phyloP scores from a whole-genome alignment of 352 stramenopile species.

The Globisporangium acanthophoron region DNA sequence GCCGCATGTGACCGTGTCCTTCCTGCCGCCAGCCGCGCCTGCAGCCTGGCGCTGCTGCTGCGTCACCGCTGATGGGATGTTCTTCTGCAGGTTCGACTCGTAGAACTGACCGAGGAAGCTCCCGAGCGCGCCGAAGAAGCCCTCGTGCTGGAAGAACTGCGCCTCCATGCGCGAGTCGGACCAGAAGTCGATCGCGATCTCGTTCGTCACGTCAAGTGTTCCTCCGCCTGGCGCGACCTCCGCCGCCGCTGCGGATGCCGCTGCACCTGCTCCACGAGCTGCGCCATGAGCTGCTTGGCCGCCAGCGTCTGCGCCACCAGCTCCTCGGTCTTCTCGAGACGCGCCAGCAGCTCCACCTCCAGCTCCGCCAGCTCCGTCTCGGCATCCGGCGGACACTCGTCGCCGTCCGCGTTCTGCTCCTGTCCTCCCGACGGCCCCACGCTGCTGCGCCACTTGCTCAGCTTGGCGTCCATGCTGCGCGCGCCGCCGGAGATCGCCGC shows the following conservation, averaged over 20 bases:
- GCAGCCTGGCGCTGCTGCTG: too few species aligned
- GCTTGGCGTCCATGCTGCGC: constrained; percentile 15
- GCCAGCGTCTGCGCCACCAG: constrained; percentile 21
- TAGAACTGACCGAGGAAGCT: constrained; percentile 80
- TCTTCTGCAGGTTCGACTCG: constrained; percentile 14
- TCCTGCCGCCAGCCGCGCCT: too few species aligned
- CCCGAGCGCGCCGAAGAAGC: constrained; percentile 96
- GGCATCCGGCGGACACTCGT: background rate
- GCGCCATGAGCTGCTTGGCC: constrained; percentile 20
- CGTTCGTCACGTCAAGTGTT: too few species aligned
- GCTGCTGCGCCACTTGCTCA: constrained; percentile 5
- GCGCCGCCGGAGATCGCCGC: constrained; percentile 22
- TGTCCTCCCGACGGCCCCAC: too few species aligned
- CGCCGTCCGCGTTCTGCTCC: constrained; percentile 1
- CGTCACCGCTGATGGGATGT: constrained; percentile 2
- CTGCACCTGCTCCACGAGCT: constrained; percentile 18
- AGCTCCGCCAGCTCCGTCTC: constrained; percentile 13
- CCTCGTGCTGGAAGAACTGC: constrained; percentile 94
- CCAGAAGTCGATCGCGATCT: constrained; percentile 95
- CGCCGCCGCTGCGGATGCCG: constrained; percentile 1
- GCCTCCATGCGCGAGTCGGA: constrained; percentile 88
- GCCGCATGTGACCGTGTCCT: too few species aligned
- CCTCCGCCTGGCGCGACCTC: too few species aligned
- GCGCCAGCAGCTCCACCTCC: constrained; percentile 12
- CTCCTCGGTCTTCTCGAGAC: constrained; percentile 19